Conservation (phyloP, 1,284 basidiomycete genomes). For the Tremellales sp. region DNA sequence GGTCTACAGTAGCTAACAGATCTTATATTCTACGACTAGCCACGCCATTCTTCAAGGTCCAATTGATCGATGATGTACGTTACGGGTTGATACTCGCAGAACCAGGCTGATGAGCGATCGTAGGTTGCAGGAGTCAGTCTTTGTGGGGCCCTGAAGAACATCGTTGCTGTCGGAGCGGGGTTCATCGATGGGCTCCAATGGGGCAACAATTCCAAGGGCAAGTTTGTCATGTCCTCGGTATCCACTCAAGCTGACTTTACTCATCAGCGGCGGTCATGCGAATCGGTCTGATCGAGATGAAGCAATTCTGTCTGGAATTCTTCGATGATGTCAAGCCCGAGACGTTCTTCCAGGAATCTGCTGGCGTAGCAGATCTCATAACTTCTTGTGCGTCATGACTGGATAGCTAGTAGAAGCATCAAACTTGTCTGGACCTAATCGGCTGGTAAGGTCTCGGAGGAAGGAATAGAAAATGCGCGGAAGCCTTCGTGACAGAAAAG, state of each 20-base stretch:
- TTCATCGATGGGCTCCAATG: slow-evolving; percentile 56
- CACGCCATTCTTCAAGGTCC: slow-evolving; percentile 54
- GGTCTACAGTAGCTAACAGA: background rate
- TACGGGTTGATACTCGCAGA: background rate
- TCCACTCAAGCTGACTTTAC: slow-evolving; percentile 5
- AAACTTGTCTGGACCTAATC: background rate
- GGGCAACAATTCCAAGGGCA: slow-evolving; percentile 58
- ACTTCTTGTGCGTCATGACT: slow-evolving; percentile 51
- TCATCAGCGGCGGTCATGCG: slow-evolving; percentile 56
- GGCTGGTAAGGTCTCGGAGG: slow-evolving; percentile 51
- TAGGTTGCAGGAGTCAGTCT: slow-evolving; percentile 55
- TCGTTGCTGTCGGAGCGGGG: slow-evolving; percentile 57
- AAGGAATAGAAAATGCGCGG: slow-evolving; percentile 52
- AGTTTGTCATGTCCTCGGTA: slow-evolving; percentile 9
- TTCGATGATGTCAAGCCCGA: slow-evolving; percentile 54
- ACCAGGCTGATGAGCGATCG: background rate
- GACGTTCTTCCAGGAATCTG: slow-evolving; percentile 54
- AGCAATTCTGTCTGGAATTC: slow-evolving; percentile 54
- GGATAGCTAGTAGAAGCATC: background rate
- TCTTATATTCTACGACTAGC: slow-evolving; percentile 18
- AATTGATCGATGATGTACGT: slow-evolving; percentile 54
- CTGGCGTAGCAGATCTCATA: slow-evolving; percentile 58
- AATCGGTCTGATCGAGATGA: slow-evolving; percentile 54
- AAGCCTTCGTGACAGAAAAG: slow-evolving; percentile 52
- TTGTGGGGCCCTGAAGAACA: slow-evolving; percentile 58